A percentile compares a stretch with the other conserved stretches of the same genome.
Evolutionary conservation across 768 basidiomycete species (phyloP).

Genomic region (Termitomyces titanicus): DNA sequence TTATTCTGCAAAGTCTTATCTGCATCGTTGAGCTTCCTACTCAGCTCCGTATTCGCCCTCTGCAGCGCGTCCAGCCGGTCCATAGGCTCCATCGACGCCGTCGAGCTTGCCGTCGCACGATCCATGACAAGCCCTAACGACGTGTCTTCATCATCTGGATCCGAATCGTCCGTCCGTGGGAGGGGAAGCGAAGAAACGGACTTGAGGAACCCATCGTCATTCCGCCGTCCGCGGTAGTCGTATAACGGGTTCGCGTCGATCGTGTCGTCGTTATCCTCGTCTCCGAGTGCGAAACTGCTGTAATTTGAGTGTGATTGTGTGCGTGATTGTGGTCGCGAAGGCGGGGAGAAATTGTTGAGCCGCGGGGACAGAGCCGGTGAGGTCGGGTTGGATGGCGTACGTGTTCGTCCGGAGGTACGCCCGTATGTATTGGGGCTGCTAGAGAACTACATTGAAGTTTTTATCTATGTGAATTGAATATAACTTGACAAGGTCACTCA

Average conservation of each 20-base stretch:
- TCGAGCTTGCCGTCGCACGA: constrained; percentile 55
- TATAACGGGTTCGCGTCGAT: constrained; percentile 24
- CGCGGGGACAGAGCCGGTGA: constrained; percentile 38
- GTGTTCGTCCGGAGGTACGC: constrained; percentile 44
- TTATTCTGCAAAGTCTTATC: constrained; percentile 66
- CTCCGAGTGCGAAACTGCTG: constrained; percentile 21
- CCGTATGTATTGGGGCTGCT: constrained; percentile 41
- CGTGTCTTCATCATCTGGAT: constrained; percentile 53
- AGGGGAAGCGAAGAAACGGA: constrained; percentile 55
- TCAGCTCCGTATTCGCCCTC: constrained; percentile 71
- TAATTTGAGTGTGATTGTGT: constrained; percentile 42
- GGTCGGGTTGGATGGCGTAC: constrained; percentile 72
- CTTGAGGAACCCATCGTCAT: constrained; percentile 30
- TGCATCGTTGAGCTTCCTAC: constrained; percentile 69
- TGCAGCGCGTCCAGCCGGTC: constrained; percentile 73
- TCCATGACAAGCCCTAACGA: constrained; percentile 59
- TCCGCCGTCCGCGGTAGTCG: constrained; percentile 17
- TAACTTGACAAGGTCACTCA: constrained; percentile 27
- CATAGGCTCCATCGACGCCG: constrained; percentile 65
- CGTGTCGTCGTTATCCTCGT: constrained; percentile 35
- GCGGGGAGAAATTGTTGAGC: constrained; percentile 26
- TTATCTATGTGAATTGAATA: not conserved
- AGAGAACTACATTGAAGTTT: constrained; percentile 26
- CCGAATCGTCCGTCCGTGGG: constrained; percentile 47
- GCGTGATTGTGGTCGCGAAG: constrained; percentile 67